Evolutionary conservation across 495 filamentous ascomycete species (phyloP).

Genomic region (Cercophora newfieldiana): DNA sequence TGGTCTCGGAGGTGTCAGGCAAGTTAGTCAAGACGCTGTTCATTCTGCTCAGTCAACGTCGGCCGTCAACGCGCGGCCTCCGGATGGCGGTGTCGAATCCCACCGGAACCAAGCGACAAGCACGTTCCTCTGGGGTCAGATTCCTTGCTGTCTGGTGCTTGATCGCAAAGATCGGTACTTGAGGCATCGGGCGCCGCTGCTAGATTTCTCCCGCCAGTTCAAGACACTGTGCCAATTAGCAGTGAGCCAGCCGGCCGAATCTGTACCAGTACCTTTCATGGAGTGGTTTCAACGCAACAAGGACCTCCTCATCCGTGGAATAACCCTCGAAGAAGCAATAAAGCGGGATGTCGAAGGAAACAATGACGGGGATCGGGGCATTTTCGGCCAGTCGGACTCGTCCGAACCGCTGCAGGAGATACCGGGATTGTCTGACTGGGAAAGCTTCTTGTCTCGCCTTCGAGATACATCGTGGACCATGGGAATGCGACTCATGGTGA

Average conservation of each 20-base stretch:
- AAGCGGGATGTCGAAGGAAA: neutral
- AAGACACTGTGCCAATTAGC: neutral
- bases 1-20: conserved; percentile 5
- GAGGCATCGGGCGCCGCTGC: neutral
- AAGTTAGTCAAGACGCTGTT: neutral
- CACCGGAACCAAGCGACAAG: neutral
- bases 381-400: neutral
- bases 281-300: conserved; percentile 14
- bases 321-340: conserved; percentile 2
- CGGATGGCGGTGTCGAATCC: too few relatives aligned
- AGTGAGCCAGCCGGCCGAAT: too few relatives aligned
- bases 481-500: conserved; percentile 14
- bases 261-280: neutral
- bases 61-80: neutral
- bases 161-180: conserved; percentile 11
- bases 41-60: conserved; percentile 8
- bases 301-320: conserved; percentile 1
- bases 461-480: conserved; percentile 1
- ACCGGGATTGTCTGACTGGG: neutral
- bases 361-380: neutral
- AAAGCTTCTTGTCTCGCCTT: neutral
- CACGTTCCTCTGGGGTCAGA: neutral
- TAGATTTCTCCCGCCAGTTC: neutral
- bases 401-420: neutral
- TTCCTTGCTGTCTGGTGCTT: conserved; percentile 5